phyloP scores from a whole-genome alignment of 2,329 filamentous ascomycete genomes.

The Didymella exigua region DNA sequence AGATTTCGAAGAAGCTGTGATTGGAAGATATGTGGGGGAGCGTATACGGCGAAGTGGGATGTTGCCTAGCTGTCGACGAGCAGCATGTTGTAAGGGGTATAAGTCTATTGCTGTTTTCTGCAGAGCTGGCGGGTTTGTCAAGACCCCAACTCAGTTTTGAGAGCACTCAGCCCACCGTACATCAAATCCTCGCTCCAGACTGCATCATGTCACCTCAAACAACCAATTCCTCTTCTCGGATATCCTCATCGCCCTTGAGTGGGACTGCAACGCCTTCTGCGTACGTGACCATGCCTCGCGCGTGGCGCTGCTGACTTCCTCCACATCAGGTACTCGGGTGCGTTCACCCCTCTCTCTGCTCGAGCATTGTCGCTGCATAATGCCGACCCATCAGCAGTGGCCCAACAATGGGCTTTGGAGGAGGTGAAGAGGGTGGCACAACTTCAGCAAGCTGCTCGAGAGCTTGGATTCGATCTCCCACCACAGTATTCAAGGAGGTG shows the following conservation, averaged over 20 bases:
- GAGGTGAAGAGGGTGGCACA: slow-evolving; percentile 1
- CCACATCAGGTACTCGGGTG: not conserved
- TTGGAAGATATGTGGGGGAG: not conserved
- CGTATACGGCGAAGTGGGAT: not conserved
- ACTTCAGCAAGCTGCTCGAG: slow-evolving; percentile 7
- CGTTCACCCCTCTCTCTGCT: slow-evolving; percentile 4
- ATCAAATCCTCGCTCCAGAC: not conserved
- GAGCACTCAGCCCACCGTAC: not conserved
- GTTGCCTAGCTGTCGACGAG: not conserved
- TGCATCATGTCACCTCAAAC: not conserved
- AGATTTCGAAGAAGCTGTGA: not conserved
- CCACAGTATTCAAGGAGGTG: slow-evolving; percentile 4
- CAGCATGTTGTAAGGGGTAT: not conserved
- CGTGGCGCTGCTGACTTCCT: not conserved
- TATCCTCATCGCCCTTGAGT: not conserved
- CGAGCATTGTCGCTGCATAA: not conserved
- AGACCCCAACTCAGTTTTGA: not conserved
- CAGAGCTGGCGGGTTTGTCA: not conserved
- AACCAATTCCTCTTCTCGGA: not conserved
- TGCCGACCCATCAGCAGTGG: not conserved
- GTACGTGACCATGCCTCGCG: not conserved
- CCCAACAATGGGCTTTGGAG: slow-evolving; percentile 8
- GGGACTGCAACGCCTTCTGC: not conserved
- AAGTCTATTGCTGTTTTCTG: not conserved
- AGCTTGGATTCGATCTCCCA: slow-evolving; percentile 12